phyloP scores from a whole-genome alignment of 2,329 filamentous ascomycete genomes.

The Claviceps sorghi region DNA sequence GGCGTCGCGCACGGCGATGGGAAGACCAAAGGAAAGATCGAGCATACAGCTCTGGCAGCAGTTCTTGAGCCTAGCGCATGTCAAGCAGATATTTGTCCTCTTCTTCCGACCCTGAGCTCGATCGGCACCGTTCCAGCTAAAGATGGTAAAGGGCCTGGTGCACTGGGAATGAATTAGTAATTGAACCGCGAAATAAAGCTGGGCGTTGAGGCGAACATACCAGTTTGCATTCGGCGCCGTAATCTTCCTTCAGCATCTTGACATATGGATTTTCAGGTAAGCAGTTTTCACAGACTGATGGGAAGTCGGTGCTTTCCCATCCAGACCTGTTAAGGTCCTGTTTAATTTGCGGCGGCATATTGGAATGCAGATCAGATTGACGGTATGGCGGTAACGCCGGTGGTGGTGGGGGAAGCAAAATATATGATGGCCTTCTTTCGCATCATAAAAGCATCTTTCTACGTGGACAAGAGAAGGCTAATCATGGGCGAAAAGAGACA shows the following conservation, averaged over 20 bases:
- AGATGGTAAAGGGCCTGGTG: slow-evolving; percentile 89
- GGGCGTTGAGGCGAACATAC: slow-evolving; percentile 14
- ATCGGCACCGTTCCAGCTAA: slow-evolving; percentile 79
- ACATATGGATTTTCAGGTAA: slow-evolving; percentile 94
- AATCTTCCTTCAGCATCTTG: slow-evolving; percentile 96
- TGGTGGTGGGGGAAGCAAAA: slow-evolving; percentile 8
- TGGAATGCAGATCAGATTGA: slow-evolving; percentile 2
- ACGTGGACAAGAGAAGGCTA: neutral
- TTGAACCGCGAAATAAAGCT: neutral
- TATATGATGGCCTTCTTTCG: neutral
- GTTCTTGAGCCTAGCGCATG: slow-evolving; percentile 93
- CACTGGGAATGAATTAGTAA: slow-evolving; percentile 32
- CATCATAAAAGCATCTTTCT: neutral
- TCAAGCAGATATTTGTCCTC: slow-evolving; percentile 88
- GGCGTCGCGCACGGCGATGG: slow-evolving; percentile 87
- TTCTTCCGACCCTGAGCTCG: slow-evolving; percentile 78
- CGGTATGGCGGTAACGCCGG: neutral
- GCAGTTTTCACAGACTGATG: slow-evolving; percentile 81
- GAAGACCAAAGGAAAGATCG: slow-evolving; percentile 86
- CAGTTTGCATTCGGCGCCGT: slow-evolving; percentile 73
- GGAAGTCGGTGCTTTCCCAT: slow-evolving; percentile 88
- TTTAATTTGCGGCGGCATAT: slow-evolving; percentile 85
- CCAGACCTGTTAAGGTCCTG: slow-evolving; percentile 89
- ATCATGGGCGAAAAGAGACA: neutral
- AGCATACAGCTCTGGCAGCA: slow-evolving; percentile 99